Evolutionary conservation across 148 eudicot species (phyloP), one percentile per base, ranked within the genome.

Genomic region (Dysphania ambrosioides): DNA sequence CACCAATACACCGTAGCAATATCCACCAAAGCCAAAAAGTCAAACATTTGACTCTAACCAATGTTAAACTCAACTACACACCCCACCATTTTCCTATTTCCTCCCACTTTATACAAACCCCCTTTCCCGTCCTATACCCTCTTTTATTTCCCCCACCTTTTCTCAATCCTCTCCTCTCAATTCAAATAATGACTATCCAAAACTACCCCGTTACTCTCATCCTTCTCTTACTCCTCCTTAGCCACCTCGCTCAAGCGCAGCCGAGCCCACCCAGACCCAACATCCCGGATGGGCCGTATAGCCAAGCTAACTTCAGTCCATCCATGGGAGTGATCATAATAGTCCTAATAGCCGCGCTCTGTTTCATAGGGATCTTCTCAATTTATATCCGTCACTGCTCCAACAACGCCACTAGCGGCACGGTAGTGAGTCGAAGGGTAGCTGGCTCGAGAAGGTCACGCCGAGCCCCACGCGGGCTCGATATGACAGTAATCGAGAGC

Each of bases 311-410:
- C 11, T 82, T 91, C 85, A 86, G 73, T 76, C 86, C 97, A 0
- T 78, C 97, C 0, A 79, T 89, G 80, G 90, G 88, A 3, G 71
- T 85, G 0, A 82, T 91, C 65, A 81, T 91, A 27, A 81, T 82
- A 10, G 81, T 85, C 29, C 79, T 91, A 0, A 65, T 89, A 0
- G 84, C 86, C 0, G 88, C 97, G 0, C 85, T 91, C 6, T 89
- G 89, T 73, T 77, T 89, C 77, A 86, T 87, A 85, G 91, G 86
- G 2, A 86, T 89, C 73, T 89, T 91, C 85, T 84, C 88, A 12
- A 84, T 91, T 18, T 89, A 86, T 77, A 81, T 91, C 77, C 97
- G 97, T 29, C 84, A 84, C 83, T 85, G 97, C 81, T 11, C 89
- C 4, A 77, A 68, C n/a, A 59, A 59, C 7, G 23, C 73, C 1